These are phyloP conservation scores for Colletotrichum aenigma DNA, from an alignment of 2,329 filamentous ascomycete species.

Conservation along the genomic window DNA sequence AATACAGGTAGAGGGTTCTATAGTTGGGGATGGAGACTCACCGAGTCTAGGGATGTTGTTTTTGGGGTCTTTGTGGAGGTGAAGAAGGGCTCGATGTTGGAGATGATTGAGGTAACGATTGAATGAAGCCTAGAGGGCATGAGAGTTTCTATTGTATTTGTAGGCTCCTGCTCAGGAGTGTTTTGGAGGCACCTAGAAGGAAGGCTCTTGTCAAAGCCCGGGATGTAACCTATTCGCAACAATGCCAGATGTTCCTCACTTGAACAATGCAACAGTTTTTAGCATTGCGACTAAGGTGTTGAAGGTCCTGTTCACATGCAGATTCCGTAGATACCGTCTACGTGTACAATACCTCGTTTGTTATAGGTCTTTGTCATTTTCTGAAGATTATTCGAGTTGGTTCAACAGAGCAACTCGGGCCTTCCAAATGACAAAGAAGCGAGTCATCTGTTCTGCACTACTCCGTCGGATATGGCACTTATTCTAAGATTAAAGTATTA, in stretches of 20 bases:
- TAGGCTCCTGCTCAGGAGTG: not conserved
- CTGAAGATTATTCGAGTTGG: not conserved
- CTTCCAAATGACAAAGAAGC: not conserved
- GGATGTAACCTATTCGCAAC: not conserved
- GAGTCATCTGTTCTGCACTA: not conserved
- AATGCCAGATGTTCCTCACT: not conserved
- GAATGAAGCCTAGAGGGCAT: accelerated
- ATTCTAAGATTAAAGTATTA: not conserved
- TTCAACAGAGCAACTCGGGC: not conserved
- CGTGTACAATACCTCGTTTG: not conserved
- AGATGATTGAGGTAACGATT: not conserved
- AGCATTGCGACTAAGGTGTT: not conserved
- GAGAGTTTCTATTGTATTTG: not conserved
- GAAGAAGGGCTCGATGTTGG: not conserved
- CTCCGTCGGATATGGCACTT: accelerated
- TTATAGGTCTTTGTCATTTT: not conserved
- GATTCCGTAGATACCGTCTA: accelerated
- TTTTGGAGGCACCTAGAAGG: too few relatives aligned
- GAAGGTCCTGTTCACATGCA: not conserved
- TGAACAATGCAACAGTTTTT: not conserved
- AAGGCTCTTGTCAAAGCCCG: not conserved
- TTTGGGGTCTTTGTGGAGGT: not conserved
- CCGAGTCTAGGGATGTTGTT: not conserved
- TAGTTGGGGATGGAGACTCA: not conserved
- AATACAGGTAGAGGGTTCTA: not conserved